phyloP scores from a whole-genome alignment of 2,329 filamentous ascomycete genomes.

The Chrysosporium keratinophilum region DNA sequence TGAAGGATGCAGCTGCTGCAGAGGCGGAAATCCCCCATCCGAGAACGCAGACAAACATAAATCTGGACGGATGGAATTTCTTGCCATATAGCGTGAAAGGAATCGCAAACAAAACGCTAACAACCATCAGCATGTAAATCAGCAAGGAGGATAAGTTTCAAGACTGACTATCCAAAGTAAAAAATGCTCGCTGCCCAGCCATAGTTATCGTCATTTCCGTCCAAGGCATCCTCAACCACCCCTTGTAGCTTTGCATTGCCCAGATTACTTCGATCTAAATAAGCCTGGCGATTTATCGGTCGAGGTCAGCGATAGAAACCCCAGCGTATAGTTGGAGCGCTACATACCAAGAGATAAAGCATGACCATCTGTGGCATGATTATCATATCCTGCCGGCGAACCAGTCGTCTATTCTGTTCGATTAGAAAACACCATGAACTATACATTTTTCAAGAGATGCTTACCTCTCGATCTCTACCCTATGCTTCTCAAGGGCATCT shows the following conservation, averaged over 20 bases:
- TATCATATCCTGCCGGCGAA: constrained; percentile 16
- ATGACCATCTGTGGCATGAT: constrained; percentile 16
- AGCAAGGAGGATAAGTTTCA: not conserved
- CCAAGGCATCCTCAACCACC: constrained; percentile 11
- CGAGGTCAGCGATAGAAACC: not conserved
- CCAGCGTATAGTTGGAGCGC: not conserved
- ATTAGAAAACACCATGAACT: not conserved
- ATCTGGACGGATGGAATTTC: constrained; percentile 15
- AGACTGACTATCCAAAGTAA: constrained; percentile 17
- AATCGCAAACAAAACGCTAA: constrained; percentile 14
- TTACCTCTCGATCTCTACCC: constrained; percentile 13
- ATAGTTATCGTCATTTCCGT: constrained; percentile 13
- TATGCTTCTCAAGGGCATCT: not conserved
- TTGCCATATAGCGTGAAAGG: constrained; percentile 16
- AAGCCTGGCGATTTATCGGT: constrained; percentile 9
- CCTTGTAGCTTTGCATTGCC: constrained; percentile 16
- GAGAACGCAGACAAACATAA: constrained; percentile 15
- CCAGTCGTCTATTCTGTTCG: constrained; percentile 11
- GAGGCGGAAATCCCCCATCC: constrained; percentile 49
- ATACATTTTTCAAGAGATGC: not conserved
- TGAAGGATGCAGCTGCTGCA: constrained; percentile 42
- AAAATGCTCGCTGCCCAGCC: constrained; percentile 16
- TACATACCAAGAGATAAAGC: constrained; percentile 14
- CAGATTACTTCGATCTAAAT: constrained; percentile 16
- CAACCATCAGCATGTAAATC: not conserved